Base-by-base conservation (phyloP, 129 eudicot genomes). In the Silybum marianum region DNA sequence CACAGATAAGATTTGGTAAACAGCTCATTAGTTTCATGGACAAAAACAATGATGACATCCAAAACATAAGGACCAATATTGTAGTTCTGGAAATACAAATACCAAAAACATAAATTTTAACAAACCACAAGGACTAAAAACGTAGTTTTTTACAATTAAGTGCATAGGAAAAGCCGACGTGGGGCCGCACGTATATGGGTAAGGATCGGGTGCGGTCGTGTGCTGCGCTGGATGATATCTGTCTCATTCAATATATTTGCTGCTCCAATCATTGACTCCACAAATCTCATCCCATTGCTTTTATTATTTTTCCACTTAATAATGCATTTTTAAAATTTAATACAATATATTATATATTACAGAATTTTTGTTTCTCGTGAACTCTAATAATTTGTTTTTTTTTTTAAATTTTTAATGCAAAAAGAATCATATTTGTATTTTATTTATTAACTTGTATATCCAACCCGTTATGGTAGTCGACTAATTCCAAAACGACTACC, bases 171-270 rank as follows among this genome's bases (percentile, higher is more conserved):
- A 58, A 58, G 23, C 3, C 23, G 23, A 58, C 3, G 24, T 58
- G 23, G 66, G 66, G 0, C 24, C 23, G 23, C 9, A 58, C 10
- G 66, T 58, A 58, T 58, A 58, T 58, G 66, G 66, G 66, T 58
- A 58, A 58, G 66, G 66, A 58, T 58, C 66, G 66, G 66, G 66
- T 58, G 66, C 66, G 66, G 66, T 58, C 66, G 66, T 58, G 66
- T 58, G 66, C 9, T 58, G 23, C 66, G 66, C 66, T 58, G 66
- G 66, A 58, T 58, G 10, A 58, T n/a, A 58, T 58, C 66, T 58
- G 66, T 58, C 66, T 58, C 66, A 58, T 58, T 58, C 66, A 58
- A 58, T 58, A 58, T 18, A 58, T 18, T 58, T 58, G 66, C 66
- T 58, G 66, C 66, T 58, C 66, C 66, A 58, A 58, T 58, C 66